These are phyloP conservation scores for Camellia granthamiana DNA, from an alignment of 148 eudicot genomes.

Conservation along the genomic window DNA sequence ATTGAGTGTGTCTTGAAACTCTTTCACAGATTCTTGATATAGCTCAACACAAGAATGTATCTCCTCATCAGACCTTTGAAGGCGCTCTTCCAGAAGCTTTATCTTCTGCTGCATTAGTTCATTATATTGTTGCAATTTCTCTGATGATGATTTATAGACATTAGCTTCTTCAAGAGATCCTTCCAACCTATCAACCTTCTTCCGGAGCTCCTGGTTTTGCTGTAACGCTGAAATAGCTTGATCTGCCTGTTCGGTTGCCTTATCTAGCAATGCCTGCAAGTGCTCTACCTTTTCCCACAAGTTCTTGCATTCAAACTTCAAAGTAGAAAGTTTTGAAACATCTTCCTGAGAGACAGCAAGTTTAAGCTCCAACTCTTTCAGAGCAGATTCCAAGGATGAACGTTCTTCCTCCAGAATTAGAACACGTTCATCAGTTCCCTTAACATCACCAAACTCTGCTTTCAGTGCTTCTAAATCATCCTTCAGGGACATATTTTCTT, in stretches of 20 bases:
- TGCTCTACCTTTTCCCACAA: constrained; percentile 68
- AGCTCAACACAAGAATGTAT: constrained; percentile 67
- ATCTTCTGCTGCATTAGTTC: constrained; percentile 78
- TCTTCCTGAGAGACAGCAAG: constrained; percentile 64
- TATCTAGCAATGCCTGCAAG: constrained; percentile 63
- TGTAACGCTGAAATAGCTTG: constrained; percentile 70
- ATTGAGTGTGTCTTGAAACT: constrained; percentile 76
- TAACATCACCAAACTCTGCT: constrained; percentile 56
- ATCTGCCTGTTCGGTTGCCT: constrained; percentile 82
- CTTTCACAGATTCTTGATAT: constrained; percentile 86
- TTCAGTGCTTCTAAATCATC: constrained; percentile 52
- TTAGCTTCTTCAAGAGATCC: constrained; percentile 71
- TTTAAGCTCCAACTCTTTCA: constrained; percentile 68
- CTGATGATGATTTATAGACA: constrained; percentile 61
- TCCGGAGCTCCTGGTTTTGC: constrained; percentile 79
- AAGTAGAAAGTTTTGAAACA: constrained; percentile 47
- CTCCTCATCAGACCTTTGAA: constrained; percentile 83
- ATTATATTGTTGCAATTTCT: constrained; percentile 69
- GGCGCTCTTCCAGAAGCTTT: constrained; percentile 75
- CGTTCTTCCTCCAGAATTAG: constrained; percentile 60
- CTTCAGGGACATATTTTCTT: constrained; percentile 63
- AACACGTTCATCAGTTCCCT: constrained; percentile 59
- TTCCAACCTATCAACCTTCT: constrained; percentile 78
- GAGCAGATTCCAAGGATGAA: constrained; percentile 43
- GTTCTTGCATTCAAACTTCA: constrained; percentile 61